These are phyloP conservation scores for Rhododendron griersonianum DNA, from an alignment of 148 eudicot genomes.

Conservation along the genomic window DNA sequence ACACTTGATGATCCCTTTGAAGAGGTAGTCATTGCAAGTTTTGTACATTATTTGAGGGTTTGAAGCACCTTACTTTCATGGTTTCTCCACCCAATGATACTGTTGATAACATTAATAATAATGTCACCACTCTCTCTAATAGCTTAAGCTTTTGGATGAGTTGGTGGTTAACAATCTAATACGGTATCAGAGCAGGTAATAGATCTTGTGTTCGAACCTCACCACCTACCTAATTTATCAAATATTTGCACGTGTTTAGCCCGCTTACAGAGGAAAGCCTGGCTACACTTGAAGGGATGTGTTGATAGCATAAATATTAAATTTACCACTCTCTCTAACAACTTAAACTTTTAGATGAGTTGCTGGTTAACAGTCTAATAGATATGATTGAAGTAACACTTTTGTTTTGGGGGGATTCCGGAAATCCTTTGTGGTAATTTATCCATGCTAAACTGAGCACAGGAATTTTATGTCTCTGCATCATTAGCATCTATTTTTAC, in stretches of 20 bases:
- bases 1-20: slow-evolving; percentile 88
- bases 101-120: background rate
- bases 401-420: background rate
- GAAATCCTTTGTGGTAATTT: background rate
- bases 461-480: background rate
- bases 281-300: background rate
- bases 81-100: background rate
- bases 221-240: background rate
- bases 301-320: too few relatives aligned
- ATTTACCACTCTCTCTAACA: background rate
- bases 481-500: background rate
- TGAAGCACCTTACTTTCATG: background rate
- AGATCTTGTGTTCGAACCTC: background rate
- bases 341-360: background rate
- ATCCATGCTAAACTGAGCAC: background rate
- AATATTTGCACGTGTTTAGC: background rate
- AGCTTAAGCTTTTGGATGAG: background rate
- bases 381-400: background rate
- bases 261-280: background rate
- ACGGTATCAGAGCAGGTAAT: background rate
- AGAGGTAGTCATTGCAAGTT: slow-evolving; percentile 57
- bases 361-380: background rate
- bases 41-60: background rate
- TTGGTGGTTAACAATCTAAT: background rate
- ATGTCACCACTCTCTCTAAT: background rate